Evolutionary conservation across 768 basidiomycete genomes (phyloP).

Genomic region (Amanita phalloides): DNA sequence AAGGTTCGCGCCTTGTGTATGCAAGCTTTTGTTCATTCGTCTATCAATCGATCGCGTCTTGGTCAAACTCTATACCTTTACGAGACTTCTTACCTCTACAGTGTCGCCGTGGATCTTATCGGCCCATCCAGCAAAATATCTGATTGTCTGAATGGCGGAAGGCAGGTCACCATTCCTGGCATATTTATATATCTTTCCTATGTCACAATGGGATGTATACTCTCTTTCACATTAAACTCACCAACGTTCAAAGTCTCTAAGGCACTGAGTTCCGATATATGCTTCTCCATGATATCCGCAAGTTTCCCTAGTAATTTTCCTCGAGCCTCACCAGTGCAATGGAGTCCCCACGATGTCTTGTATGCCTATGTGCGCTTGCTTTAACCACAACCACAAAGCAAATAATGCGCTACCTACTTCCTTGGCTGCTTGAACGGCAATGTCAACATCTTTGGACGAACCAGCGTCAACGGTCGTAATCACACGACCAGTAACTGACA

Average conservation of each 20-base stretch:
- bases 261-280: constrained; percentile 50
- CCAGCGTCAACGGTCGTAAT: constrained; percentile 50
- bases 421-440: constrained; percentile 58
- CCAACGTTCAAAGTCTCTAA: constrained; percentile 61
- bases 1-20: constrained; percentile 18
- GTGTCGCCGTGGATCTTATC: constrained; percentile 71
- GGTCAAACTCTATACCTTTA: background rate
- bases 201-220: background rate
- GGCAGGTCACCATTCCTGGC: background rate
- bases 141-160: constrained; percentile 22
- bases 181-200: background rate
- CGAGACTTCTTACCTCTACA: constrained; percentile 32
- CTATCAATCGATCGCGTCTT: constrained; percentile 5
- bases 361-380: constrained; percentile 13
- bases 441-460: constrained; percentile 60
- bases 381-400: too few relatives aligned
- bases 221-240: too few relatives aligned
- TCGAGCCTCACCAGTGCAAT: constrained; percentile 9
- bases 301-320: constrained; percentile 38
- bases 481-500: constrained; percentile 49
- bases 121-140: constrained; percentile 81
- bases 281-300: constrained; percentile 42
- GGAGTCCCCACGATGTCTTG: constrained; percentile 38
- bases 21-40: constrained; percentile 18
- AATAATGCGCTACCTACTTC: too few relatives aligned